Evolutionary conservation across 2,329 filamentous ascomycete species (phyloP), one percentile per base, ranked within the genome.

Genomic region (Tricladium varicosporioides): DNA sequence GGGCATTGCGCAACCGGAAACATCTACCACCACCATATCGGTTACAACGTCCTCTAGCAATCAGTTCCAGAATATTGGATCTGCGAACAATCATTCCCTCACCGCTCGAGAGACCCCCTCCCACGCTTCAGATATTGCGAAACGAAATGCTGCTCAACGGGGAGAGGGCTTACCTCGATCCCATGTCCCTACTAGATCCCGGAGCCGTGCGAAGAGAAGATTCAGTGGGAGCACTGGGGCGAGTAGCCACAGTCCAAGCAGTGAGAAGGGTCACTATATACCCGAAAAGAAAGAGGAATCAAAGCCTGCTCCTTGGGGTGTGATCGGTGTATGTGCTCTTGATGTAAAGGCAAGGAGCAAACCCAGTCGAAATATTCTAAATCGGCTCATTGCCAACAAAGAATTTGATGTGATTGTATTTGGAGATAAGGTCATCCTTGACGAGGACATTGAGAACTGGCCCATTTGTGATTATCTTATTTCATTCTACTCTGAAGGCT

Each of bases 381-480:
- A 96, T 69, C 85, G 92, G 51, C 80, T 99, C 16, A 93, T 97
- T 63, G 85, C 89, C 33, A 92, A 95, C 63, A 85, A 87, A 50
- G 93, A 97, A 66, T 97, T 99, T 69, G 93, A 99, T 68, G 92
- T 97, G 19, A 88, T 96, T 60, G 93, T 99, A 11, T 99, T 99
- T 76, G 95, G 94, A 48, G 94, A 99, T 77, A 99, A 99, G 75
- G 93, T 97, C 45, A 99, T 99, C 65, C 80, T 99, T 36, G 94
- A 99, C 69, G 94, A 99, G 82, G 90, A 89, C 61, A 88, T 97
- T 55, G 92, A 96, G 74, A 96, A 97, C 71, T 97, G 92, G 92
- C 92, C 92, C 15, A 85, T 96, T 54, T 81, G 79, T 73, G 94
- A 99, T 75, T 99, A 96, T 68, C 76, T 99, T 55, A 96, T 99